These are phyloP conservation scores for Lolium rigidum DNA, from an alignment of 176 grass and related monocot species.

Conservation along the genomic window DNA sequence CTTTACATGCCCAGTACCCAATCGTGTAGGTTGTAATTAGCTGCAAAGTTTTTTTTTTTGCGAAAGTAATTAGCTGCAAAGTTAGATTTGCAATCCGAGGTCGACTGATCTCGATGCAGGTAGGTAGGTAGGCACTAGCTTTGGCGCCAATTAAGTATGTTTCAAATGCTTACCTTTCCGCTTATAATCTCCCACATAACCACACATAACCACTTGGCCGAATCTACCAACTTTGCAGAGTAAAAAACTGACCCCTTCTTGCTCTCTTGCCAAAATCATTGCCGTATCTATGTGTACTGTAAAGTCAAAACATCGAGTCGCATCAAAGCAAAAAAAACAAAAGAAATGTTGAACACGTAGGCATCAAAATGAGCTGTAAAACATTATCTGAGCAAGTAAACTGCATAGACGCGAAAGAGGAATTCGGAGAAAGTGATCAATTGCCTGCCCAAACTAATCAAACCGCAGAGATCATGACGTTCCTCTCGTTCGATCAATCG, in stretches of 20 bases:
- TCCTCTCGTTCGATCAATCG: conserved; percentile 7
- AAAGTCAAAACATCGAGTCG: not conserved
- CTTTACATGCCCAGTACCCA: not conserved
- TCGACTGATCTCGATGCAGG: not conserved
- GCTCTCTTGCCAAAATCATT: not conserved
- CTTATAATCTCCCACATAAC: not conserved
- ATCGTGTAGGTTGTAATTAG: not conserved
- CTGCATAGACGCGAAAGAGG: conserved; percentile 13
- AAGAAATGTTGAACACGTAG: not conserved
- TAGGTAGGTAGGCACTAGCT: not conserved
- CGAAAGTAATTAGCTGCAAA: not conserved
- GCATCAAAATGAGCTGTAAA: conserved; percentile 1
- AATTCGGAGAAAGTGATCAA: conserved; percentile 40
- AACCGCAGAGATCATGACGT: conserved; percentile 35
- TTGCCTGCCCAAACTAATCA: conserved; percentile 26
- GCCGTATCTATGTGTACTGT: not conserved
- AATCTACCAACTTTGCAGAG: not conserved
- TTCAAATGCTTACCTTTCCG: conserved; percentile 18
- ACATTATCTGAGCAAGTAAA: not conserved
- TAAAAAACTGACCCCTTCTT: not conserved
- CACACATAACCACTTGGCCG: not conserved
- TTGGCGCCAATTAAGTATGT: conserved; percentile 40
- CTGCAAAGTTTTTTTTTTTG: not conserved
- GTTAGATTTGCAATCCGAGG: not conserved
- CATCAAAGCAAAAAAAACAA: not conserved